These are phyloP conservation scores for Blumeriella jaapii DNA, from an alignment of 2,329 filamentous ascomycete species.

Conservation along the genomic window DNA sequence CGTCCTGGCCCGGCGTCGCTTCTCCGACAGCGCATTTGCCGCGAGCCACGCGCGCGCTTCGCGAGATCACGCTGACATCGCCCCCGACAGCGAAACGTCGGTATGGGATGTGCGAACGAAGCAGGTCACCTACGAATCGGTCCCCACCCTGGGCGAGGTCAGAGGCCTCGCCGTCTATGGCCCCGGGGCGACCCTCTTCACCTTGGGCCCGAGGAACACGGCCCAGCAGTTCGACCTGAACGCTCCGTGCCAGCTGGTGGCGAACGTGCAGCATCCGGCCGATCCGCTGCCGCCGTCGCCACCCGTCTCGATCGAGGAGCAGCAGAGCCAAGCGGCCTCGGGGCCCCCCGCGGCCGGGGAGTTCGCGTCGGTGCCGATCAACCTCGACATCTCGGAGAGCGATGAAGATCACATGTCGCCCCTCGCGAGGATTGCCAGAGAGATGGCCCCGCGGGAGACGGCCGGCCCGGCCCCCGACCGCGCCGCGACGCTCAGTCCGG, in stretches of 20 bases:
- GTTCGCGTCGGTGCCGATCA: conserved; percentile 42
- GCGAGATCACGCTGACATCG: conserved; percentile 28
- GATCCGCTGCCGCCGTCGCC: conserved; percentile 69
- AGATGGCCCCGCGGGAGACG: conserved; percentile 39
- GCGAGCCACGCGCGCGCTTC: conserved; percentile 38
- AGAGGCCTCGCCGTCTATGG: conserved; percentile 80
- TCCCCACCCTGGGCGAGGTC: conserved; percentile 75
- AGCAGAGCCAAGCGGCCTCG: conserved; percentile 33
- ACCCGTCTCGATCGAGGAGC: conserved; percentile 68
- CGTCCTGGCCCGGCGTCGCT: too few species aligned
- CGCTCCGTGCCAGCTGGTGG: conserved; percentile 66
- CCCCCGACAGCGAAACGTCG: conserved; percentile 59
- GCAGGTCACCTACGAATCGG: conserved; percentile 78
- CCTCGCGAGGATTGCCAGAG: conserved; percentile 61
- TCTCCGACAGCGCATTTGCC: conserved; percentile 14
- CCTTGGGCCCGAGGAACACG: conserved; percentile 74
- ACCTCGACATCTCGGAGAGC: conserved; percentile 54
- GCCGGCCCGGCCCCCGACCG: conserved; percentile 22
- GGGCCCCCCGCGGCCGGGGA: conserved; percentile 11
- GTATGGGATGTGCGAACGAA: conserved; percentile 99
- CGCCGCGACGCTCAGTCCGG: conserved; percentile 24
- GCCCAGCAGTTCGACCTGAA: conserved; percentile 95
- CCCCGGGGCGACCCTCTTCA: conserved; percentile 84
- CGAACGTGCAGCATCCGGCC: conserved; percentile 77
- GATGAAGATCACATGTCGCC: conserved; percentile 71